A percentile compares a stretch with the other conserved stretches of the same genome.
These are phyloP conservation scores for Aspergillus nomiae DNA, from an alignment of 2,329 filamentous ascomycete species.

Conservation along the genomic window DNA sequence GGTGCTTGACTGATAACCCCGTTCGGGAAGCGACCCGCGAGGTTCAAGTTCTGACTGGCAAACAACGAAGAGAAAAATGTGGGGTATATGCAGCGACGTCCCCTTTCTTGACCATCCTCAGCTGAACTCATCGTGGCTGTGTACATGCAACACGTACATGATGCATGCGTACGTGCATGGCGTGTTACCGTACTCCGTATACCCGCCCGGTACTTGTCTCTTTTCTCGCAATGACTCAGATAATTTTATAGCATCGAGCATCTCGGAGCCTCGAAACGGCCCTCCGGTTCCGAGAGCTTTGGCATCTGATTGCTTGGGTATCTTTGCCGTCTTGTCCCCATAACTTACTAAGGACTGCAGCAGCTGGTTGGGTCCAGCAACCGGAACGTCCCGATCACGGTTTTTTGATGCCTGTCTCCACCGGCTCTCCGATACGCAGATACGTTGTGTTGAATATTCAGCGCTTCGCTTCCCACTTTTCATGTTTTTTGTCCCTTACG, in stretches of 20 bases:
- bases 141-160: neutral
- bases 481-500: neutral
- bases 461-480: neutral
- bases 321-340: neutral
- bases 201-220: neutral
- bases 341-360: no score
- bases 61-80: neutral
- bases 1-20: neutral
- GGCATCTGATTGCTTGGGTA: neutral
- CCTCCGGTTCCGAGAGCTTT: neutral
- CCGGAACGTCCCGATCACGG: neutral
- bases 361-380: neutral
- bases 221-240: neutral
- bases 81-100: neutral
- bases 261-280: neutral
- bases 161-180: neutral
- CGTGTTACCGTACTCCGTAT: neutral
- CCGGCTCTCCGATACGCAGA: neutral
- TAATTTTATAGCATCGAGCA: neutral
- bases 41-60: neutral
- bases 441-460: neutral
- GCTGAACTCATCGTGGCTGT: slow-evolving; percentile 1
- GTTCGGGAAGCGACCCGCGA: neutral
- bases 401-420: neutral
- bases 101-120: neutral